A percentile compares a stretch with the other conserved stretches of the same genome.
Evolutionary conservation across 2,329 filamentous ascomycete species (phyloP).

Genomic region (Emydomyces testavorans): DNA sequence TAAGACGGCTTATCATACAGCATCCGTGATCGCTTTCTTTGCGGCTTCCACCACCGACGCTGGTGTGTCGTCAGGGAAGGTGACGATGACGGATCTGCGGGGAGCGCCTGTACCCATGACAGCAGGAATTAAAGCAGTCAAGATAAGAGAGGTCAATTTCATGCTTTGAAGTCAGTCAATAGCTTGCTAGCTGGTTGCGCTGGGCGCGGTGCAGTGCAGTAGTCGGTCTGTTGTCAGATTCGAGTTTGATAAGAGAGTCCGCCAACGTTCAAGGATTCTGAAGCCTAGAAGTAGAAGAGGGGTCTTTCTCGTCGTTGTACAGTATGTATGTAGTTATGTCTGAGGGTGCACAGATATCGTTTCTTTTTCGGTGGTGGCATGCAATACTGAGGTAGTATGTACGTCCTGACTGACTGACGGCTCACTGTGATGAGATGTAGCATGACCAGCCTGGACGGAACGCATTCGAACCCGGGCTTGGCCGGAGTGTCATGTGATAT

Average conservation of each 20-base stretch:
- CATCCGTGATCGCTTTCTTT: slow-evolving; percentile 56
- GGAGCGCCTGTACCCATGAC: slow-evolving; percentile 48
- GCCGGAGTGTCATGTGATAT: background rate
- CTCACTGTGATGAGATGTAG: no score
- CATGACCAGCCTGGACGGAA: background rate
- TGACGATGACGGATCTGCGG: slow-evolving; percentile 66
- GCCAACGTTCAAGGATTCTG: no score
- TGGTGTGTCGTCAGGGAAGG: slow-evolving; percentile 59
- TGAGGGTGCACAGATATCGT: no score
- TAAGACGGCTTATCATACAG: slow-evolving; percentile 39
- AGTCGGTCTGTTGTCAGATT: background rate
- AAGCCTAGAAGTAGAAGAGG: no score
- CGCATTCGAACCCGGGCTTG: no score
- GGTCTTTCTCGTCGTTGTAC: no score
- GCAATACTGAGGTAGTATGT: no score
- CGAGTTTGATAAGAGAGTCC: background rate
- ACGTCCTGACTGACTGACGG: no score
- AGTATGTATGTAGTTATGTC: no score
- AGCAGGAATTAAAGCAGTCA: slow-evolving; percentile 49
- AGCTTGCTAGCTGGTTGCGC: background rate
- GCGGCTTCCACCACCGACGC: slow-evolving; percentile 57
- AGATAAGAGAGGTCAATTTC: slow-evolving; percentile 50
- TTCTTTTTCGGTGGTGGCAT: no score
- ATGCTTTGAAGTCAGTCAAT: slow-evolving; percentile 36
- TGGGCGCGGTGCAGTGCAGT: background rate